A percentile compares a stretch with the other conserved stretches of the same genome.
Conservation (phyloP, 202 grass and related monocot species). For the Dendrocalamus latiflorus region DNA sequence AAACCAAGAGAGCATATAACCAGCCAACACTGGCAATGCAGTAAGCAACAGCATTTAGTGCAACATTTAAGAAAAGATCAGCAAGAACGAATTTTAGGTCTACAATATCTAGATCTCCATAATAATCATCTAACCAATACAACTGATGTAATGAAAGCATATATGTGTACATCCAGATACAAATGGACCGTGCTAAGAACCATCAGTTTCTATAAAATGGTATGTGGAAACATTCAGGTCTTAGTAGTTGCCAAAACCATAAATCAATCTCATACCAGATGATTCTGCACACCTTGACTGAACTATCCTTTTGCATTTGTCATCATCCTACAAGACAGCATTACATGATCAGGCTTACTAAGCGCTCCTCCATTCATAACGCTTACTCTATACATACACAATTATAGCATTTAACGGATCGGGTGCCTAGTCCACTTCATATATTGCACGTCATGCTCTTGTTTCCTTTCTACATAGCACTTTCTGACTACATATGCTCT, state of each 20-base stretch:
- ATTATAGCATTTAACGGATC: neutral
- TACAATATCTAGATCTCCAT: neutral
- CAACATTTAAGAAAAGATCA: neutral
- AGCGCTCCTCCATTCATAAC: neutral
- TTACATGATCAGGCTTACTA: neutral
- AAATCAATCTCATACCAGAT: slow-evolving; percentile 49
- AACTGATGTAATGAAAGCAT: slow-evolving; percentile 1
- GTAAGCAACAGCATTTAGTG: slow-evolving; percentile 7
- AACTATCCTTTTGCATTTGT: slow-evolving; percentile 19
- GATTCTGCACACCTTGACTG: slow-evolving; percentile 48
- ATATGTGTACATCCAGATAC: neutral
- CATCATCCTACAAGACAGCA: slow-evolving; percentile 45
- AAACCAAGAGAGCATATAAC: neutral
- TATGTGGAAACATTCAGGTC: neutral
- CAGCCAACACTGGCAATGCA: neutral
- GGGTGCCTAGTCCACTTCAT: neutral
- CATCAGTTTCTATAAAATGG: neutral
- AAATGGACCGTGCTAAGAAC: neutral
- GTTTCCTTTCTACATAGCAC: neutral
- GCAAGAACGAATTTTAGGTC: neutral
- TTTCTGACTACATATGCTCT: neutral
- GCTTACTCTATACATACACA: neutral
- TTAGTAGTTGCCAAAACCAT: neutral
- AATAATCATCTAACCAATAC: slow-evolving; percentile 9
- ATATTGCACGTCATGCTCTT: neutral